Base-by-base conservation (phyloP, 2,329 filamentous ascomycete species). In the Ceratocystis destructans region DNA sequence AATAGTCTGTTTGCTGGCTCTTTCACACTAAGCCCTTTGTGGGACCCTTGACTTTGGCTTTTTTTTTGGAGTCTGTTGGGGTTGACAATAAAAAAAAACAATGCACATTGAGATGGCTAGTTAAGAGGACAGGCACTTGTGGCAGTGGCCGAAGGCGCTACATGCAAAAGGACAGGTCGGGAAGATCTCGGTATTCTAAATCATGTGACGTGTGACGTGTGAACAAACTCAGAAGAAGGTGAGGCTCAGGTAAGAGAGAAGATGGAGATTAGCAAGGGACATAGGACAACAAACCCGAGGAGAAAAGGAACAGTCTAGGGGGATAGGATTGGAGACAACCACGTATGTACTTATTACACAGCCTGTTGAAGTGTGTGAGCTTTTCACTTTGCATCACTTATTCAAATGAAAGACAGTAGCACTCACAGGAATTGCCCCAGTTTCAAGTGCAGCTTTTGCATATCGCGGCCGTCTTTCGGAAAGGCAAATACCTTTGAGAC, bases 1-100 rank as follows among this genome's bases (percentile, higher is more conserved):
- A 53, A 53, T 53, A 53, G 8, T 50, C 8, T n/a, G 28, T 8
- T 53, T 2, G 28, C 10, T 37, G 37, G 37, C 37, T 12, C 37
- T 41, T 12, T 41, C 37, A 12, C 4, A 41, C 10, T 12, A 37
- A 8, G 33, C 12, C 12, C 15, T 33, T 10, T n/a, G 12, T 59
- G 41, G 31, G n/a, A 62, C 10, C 12, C 8, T 45, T 25, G 15
- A 62, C 22, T 62, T 62, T 62, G 28, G 59, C 15, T 61, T 61
- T 62, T 45, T 37, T 41, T 41, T 62, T 62, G 33, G 53, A 33
- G 53, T 31, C 53, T 31, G 12, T 59, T 59, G 28, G 53, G 53
- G 53, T 59, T 59, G 53, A 33, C 53, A 59, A 53, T 53, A 53
- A 20, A n/a, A 28, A 53, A 25, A 48, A 48, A 53, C 48, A 53